phyloP scores from a whole-genome alignment of 2,329 filamentous ascomycete genomes.

The Epichloe aotearoae region DNA sequence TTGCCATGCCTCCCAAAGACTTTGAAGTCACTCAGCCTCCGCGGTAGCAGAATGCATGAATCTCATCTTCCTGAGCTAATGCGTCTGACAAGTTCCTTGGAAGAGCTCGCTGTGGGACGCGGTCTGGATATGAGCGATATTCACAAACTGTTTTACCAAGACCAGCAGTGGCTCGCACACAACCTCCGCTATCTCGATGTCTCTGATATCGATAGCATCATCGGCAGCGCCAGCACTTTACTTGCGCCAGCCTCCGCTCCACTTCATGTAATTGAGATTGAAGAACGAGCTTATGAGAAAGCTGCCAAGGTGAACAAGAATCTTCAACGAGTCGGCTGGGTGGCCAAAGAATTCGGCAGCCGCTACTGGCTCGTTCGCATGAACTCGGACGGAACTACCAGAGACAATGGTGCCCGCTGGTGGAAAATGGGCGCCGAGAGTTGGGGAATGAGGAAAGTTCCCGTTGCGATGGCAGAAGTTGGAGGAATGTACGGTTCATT shows the following conservation, averaged over 20 bases:
- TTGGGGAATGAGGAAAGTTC: constrained; percentile 84
- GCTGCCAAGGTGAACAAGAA: constrained; percentile 50
- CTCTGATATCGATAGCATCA: constrained; percentile 46
- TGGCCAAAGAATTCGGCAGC: constrained; percentile 53
- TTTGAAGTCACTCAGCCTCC: constrained; percentile 61
- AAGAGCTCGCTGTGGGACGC: constrained; percentile 63
- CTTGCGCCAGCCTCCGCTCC: constrained; percentile 49
- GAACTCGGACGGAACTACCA: constrained; percentile 21
- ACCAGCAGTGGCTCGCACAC: constrained; percentile 33
- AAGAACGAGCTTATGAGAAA: constrained; percentile 52
- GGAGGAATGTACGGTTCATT: constrained; percentile 81
- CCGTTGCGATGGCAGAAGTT: constrained; percentile 81
- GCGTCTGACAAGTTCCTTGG: constrained; percentile 53
- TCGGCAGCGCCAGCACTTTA: constrained; percentile 45
- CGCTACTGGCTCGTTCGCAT: constrained; percentile 54
- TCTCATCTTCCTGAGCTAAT: constrained; percentile 51
- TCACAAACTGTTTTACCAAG: constrained; percentile 47
- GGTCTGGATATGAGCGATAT: constrained; percentile 53
- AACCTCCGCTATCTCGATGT: constrained; percentile 65
- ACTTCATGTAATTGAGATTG: constrained; percentile 64
- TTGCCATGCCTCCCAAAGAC: constrained; percentile 52
- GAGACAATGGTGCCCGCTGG: constrained; percentile 37
- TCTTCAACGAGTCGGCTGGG: constrained; percentile 54
- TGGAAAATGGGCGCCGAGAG: constrained; percentile 81
- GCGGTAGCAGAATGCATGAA: constrained; percentile 56